Evolutionary conservation across 2,329 filamentous ascomycete genomes (phyloP).

Genomic region (Paraconiothyrium brasiliense): DNA sequence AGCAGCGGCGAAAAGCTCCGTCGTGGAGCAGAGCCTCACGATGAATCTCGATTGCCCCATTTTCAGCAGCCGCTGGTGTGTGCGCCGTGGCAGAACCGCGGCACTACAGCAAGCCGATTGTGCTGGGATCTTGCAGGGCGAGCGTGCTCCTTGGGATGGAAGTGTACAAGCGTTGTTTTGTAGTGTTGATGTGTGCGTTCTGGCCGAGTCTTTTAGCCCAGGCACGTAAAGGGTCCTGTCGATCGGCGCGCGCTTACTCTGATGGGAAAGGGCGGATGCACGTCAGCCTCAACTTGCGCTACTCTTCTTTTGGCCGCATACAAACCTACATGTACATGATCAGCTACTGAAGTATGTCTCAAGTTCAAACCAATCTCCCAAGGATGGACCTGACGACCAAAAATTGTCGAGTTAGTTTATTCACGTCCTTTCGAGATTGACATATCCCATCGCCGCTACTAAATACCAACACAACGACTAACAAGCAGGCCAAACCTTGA

Average conservation of each 20-base stretch:
- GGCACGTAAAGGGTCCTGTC: not conserved
- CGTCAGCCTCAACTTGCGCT: not conserved
- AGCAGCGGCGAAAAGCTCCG: not conserved
- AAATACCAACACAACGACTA: too few relatives aligned
- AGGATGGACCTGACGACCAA: too few relatives aligned
- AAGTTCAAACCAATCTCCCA: too few relatives aligned
- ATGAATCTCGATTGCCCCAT: not conserved
- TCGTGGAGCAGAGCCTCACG: not conserved
- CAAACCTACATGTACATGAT: not conserved
- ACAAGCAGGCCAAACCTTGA: too few relatives aligned
- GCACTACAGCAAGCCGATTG: not conserved
- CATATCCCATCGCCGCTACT: too few relatives aligned
- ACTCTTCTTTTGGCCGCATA: not conserved
- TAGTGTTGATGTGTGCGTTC: not conserved
- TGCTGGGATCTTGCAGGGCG: too few relatives aligned
- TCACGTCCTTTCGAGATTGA: too few relatives aligned
- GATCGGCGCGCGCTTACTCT: not conserved
- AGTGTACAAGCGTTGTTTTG: not conserved
- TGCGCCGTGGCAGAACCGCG: not conserved
- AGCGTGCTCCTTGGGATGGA: not conserved
- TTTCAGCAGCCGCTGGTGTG: not conserved
- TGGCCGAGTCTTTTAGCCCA: conserved; percentile 1
- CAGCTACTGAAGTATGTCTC: not conserved
- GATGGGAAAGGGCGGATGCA: not conserved
- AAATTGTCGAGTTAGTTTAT: too few relatives aligned